Base-by-base conservation (phyloP, 2,329 filamentous ascomycete genomes). In the Neurospora sp. region DNA sequence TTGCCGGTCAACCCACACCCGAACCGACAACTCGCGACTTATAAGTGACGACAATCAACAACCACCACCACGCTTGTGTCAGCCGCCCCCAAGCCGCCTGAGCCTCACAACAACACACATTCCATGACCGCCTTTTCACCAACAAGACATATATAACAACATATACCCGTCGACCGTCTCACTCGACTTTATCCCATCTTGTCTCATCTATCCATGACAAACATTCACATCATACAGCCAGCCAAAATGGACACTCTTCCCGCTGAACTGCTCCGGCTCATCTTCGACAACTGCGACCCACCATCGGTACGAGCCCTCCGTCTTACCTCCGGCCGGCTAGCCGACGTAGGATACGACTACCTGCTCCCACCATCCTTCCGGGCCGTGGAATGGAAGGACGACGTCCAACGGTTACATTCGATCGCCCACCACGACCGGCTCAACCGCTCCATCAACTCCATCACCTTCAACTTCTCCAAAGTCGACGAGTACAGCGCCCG, bases 381-480 rank as follows among this genome's bases (percentile, higher is more conserved):
- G 33, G 79, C 80, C 19, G 75, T 84, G 66, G 80, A 80, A 67
- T 84, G 82, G 80, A 79, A 81, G 68, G 78, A 83, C 73, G 83
- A 85, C 72, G 79, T 83, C 57, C 77, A 78, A 65, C 79, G 82
- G 17, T 78, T 86, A 23, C 78, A 81, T 69, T 77, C 77, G 67
- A 83, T 86, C 69, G 81, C 83, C 17, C 75, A 76, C 68, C 79
- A 83, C 71, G 78, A 80, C 46, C 80, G 79, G 6, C 80, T 84
- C 39, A 79, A 80, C 67, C 75, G 75, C 62, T 79, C 78, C 70
- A 81, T 86, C 75, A 77, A 78, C 37, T 79, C 81, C 23, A 75
- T 85, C 71, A 82, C 80, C 70, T 80, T 85, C 74, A 83, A 83
- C 74, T 79, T 85, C 68, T 78, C 81, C 69, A 79, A 81, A 66